Evolutionary conservation across 305 asterid genomes (phyloP), one percentile per base, ranked within the genome.

Genomic region (Fraxinus baroniana): DNA sequence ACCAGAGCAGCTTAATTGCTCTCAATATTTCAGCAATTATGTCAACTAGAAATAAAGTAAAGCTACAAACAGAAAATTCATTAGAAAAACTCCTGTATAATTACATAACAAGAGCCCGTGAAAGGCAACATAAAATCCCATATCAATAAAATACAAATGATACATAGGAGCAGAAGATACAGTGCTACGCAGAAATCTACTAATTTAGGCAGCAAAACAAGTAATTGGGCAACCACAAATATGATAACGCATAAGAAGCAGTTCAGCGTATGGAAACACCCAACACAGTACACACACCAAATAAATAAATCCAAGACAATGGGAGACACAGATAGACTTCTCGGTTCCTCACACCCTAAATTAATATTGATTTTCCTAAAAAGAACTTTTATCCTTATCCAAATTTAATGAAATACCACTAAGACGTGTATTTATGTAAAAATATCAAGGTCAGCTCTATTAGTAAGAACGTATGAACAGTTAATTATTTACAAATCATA

Each of bases 111-210:
- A 82, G 66, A 79, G 82, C 17, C 8, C 5, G 32, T 55, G 66
- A 78, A 22, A 15, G 32, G 68, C 81, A 22, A 72, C 78, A 57
- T 52, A 84, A 77, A 77, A 76, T 2, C 52, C 49, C 55, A 46
- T 46, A 76, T 74, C 80, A 2, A 3, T 39, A 46, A 46, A 46
- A 46, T 46, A 46, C 32, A 15, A 44, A 10, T 10, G 52, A 17
- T 5, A 52, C 18, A 15, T 52, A 18, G 12, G 78, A 66, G 15
- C 15, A 0, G 39, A 68, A 77, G 64, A 37, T 64, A 44, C n/a
- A 44, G 17, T 15, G 13, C 30, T 60, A 8, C 0, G 28, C 26
- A 60, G 12, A 60, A 8, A 60, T 52, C 26, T 20, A 41, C 70
- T 72, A 28, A 74, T 57, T 37, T 55, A 76, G 70, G 37, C 28